A percentile compares a stretch with the other conserved stretches of the same genome.
Conservation (phyloP, 768 basidiomycete genomes). For the Suillus ampliporus region DNA sequence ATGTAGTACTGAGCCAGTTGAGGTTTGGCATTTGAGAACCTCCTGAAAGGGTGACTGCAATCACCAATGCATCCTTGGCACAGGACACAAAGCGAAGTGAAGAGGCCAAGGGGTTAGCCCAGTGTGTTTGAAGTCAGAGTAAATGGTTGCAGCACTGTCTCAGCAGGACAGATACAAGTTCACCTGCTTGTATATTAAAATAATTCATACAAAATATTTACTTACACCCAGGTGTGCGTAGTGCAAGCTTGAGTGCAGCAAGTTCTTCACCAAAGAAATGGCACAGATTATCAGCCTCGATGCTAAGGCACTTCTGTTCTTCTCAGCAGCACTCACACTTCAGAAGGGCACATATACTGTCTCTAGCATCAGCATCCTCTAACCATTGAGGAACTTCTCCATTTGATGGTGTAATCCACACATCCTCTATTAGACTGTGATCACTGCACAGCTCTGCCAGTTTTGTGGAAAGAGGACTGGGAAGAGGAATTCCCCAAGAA, state of each 20-base stretch:
- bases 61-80: conserved; percentile 8
- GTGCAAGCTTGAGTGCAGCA: conserved; percentile 22
- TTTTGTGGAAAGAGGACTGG: conserved; percentile 34
- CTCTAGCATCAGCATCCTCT: conserved; percentile 7
- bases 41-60: conserved; percentile 10
- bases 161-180: conserved; percentile 7
- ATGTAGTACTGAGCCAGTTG: conserved; percentile 10
- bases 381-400: conserved; percentile 21
- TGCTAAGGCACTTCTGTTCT: conserved; percentile 9
- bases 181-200: background rate
- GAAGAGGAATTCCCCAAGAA: conserved; percentile 36
- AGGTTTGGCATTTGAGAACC: background rate
- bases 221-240: conserved; percentile 14
- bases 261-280: conserved; percentile 25
- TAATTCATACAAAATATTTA: too few species aligned
- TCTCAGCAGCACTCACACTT: conserved; percentile 18
- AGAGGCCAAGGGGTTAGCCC: conserved; percentile 24
- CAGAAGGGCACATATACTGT: conserved; percentile 16
- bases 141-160: conserved; percentile 17
- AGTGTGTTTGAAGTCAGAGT: conserved; percentile 20
- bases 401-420: conserved; percentile 35
- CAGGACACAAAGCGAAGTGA: conserved; percentile 14
- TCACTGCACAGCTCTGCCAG: conserved; percentile 16
- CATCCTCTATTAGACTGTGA: conserved; percentile 38
- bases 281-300: conserved; percentile 17